phyloP scores from a whole-genome alignment of 1,284 basidiomycete genomes.

The Trametes hirsuta region DNA sequence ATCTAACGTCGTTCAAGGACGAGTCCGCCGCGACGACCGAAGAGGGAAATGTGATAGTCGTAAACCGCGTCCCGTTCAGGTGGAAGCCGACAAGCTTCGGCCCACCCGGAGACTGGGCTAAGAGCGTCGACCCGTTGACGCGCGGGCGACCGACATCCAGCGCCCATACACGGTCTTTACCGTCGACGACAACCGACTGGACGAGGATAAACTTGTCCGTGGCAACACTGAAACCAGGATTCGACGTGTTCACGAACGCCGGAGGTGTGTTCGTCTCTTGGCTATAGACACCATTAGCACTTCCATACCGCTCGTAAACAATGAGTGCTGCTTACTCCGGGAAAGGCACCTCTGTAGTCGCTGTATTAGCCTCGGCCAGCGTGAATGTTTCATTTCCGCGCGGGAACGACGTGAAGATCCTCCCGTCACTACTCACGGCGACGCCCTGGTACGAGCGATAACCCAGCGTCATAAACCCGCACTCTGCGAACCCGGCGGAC shows the following conservation, averaged over 20 bases:
- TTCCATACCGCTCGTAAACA: no score
- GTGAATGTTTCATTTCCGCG: conserved; percentile 30
- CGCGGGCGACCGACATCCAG: conserved; percentile 34
- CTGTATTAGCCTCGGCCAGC: conserved; percentile 22
- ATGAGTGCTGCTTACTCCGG: conserved; percentile 16
- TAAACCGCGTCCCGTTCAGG: conserved; percentile 32
- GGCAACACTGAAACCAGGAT: conserved; percentile 25
- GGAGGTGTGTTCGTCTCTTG: conserved; percentile 29
- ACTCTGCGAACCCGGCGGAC: no score
- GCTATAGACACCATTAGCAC: not conserved
- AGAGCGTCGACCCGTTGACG: conserved; percentile 31
- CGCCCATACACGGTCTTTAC: conserved; percentile 35
- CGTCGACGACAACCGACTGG: conserved; percentile 34
- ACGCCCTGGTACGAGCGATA: conserved; percentile 17
- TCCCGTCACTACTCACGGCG: conserved; percentile 24
- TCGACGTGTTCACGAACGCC: conserved; percentile 22
- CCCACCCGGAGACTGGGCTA: conserved; percentile 31
- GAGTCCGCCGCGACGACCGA: conserved; percentile 32
- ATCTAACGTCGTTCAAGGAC: conserved; percentile 37
- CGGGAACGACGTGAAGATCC: conserved; percentile 27
- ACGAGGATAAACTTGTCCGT: conserved; percentile 34
- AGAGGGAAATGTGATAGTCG: conserved; percentile 33
- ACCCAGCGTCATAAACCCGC: not conserved
- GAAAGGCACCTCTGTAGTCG: conserved; percentile 26
- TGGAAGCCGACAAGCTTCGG: conserved; percentile 39